Conservation (phyloP, 78 protist species). For the Polysphondylium violaceum region DNA sequence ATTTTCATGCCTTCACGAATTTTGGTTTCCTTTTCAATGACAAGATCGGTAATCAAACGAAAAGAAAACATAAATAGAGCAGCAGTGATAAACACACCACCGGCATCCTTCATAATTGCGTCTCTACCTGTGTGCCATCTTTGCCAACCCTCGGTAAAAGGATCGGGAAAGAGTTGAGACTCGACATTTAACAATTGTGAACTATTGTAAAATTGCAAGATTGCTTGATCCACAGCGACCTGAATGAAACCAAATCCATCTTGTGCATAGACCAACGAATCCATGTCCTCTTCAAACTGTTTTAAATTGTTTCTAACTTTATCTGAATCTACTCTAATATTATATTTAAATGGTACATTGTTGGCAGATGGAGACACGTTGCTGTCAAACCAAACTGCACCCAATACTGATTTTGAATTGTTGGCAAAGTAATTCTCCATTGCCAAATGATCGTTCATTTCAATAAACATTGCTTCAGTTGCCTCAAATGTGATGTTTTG, state of each 20-base stretch:
- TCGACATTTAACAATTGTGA: not conserved
- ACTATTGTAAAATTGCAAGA: not conserved
- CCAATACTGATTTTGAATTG: constrained; percentile 17
- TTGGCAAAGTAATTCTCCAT: constrained; percentile 40
- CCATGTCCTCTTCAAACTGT: not conserved
- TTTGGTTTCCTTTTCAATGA: constrained; percentile 47
- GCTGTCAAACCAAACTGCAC: constrained; percentile 44
- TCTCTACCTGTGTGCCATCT: constrained; percentile 36
- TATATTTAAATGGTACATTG: constrained; percentile 10
- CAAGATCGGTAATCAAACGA: constrained; percentile 17
- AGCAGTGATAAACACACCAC: constrained; percentile 49
- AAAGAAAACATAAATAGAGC: constrained; percentile 7
- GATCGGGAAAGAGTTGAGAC: constrained; percentile 32
- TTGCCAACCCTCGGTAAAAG: constrained; percentile 23
- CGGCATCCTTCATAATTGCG: constrained; percentile 28
- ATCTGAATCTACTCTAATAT: constrained; percentile 44
- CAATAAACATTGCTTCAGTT: not conserved
- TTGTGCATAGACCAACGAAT: not conserved
- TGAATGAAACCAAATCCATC: constrained; percentile 6
- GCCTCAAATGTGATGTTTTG: not conserved
- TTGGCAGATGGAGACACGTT: not conserved
- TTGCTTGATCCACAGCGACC: constrained; percentile 67
- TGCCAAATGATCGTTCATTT: not conserved
- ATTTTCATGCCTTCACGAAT: constrained; percentile 71
- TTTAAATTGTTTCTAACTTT: not conserved